Conservation (phyloP, 257 asterid genomes). For the Lantana camara region DNA sequence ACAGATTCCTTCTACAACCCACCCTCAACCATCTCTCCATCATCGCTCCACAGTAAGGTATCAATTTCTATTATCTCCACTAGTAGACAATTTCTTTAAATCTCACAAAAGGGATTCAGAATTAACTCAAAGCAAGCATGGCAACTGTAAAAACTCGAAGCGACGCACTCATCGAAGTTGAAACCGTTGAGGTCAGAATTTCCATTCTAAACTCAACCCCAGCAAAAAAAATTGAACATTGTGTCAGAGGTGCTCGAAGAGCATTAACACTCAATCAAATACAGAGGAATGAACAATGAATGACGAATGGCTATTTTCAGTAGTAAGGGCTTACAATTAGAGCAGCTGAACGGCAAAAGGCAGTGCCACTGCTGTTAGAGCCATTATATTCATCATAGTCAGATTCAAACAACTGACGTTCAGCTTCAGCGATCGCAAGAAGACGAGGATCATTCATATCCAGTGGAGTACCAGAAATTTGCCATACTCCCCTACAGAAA, state of each 20-base stretch:
- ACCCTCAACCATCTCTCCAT: neutral
- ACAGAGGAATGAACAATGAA: conserved; percentile 7
- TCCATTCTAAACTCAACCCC: neutral
- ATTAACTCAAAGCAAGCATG: neutral
- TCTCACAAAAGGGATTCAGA: neutral
- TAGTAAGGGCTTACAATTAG: conserved; percentile 65
- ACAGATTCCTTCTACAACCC: neutral
- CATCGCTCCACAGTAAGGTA: neutral
- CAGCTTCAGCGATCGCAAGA: conserved; percentile 94
- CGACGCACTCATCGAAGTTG: neutral
- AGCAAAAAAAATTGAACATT: neutral
- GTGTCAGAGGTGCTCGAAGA: neutral
- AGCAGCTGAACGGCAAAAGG: conserved; percentile 96
- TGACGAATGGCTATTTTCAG: conserved; percentile 10
- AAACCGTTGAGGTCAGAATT: neutral
- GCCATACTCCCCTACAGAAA: conserved; percentile 90
- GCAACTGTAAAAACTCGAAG: neutral
- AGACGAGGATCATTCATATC: conserved; percentile 93
- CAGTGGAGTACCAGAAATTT: conserved; percentile 88
- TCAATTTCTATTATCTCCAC: neutral
- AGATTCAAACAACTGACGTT: conserved; percentile 87
- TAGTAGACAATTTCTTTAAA: neutral
- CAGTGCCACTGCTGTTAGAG: conserved; percentile 83
- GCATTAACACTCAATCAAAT: neutral
- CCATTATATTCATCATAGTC: conserved; percentile 84